A percentile compares a stretch with the other conserved stretches of the same genome.
Evolutionary conservation across 768 basidiomycete genomes (phyloP).

Genomic region (Lentinula sp.): DNA sequence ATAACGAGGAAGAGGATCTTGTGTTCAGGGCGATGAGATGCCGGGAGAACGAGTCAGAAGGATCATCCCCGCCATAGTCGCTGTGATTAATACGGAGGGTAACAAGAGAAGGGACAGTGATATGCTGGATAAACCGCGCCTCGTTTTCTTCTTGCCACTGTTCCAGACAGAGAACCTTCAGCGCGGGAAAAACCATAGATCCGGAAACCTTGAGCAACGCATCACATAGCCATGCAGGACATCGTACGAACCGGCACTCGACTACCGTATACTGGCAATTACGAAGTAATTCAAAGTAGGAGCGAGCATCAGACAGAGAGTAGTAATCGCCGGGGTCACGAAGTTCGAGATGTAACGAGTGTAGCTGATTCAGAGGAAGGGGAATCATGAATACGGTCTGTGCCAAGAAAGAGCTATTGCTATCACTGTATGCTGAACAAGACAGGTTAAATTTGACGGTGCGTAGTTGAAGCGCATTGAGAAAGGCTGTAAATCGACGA

Average conservation of each 20-base stretch:
- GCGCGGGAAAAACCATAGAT: neutral
- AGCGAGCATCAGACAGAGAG: neutral
- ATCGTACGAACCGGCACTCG: neutral
- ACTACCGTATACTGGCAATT: neutral
- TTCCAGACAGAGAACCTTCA: neutral
- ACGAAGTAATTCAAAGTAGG: neutral
- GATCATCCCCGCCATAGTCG: neutral
- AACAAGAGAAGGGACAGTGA: neutral
- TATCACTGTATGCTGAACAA: too few relatives aligned
- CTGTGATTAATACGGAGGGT: constrained; percentile 1
- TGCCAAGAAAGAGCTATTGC: neutral
- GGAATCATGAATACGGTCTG: neutral
- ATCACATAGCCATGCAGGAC: neutral
- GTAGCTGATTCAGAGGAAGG: neutral
- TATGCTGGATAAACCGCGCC: neutral
- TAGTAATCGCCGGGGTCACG: neutral
- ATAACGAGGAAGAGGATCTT: neutral
- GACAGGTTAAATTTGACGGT: neutral
- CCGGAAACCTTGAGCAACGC: neutral
- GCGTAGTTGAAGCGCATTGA: neutral
- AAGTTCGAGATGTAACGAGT: neutral
- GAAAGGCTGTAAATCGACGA: neutral
- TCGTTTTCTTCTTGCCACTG: neutral
- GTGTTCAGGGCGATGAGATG: neutral
- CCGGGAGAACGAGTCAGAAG: neutral